Evolutionary conservation across 306 rosid genomes (phyloP).

Genomic region (Cicer chorassanicum): DNA sequence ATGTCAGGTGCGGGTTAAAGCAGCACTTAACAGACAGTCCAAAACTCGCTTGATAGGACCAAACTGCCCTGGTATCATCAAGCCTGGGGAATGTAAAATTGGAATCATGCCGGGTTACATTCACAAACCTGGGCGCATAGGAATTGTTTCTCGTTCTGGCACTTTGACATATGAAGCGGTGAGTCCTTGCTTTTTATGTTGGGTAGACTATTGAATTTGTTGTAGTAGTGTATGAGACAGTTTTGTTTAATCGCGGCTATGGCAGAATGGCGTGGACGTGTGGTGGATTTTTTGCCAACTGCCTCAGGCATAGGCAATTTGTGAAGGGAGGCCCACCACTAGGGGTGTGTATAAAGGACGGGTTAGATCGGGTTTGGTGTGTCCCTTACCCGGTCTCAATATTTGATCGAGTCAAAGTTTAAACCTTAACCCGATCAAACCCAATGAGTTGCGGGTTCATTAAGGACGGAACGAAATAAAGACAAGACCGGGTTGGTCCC

Average conservation of each 20-base stretch:
- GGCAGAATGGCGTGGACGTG: neutral
- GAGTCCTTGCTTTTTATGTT: slow-evolving; percentile 49
- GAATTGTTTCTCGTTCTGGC: slow-evolving; percentile 99
- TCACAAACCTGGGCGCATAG: slow-evolving; percentile 95
- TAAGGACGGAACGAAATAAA: no score
- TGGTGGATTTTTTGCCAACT: neutral
- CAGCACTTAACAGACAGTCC: slow-evolving; percentile 86
- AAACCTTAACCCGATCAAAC: no score
- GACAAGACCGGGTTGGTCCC: no score
- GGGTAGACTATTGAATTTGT: slow-evolving; percentile 19
- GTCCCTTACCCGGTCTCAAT: no score
- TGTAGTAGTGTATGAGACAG: slow-evolving; percentile 5
- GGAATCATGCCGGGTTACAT: slow-evolving; percentile 99
- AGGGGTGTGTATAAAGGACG: no score
- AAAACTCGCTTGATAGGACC: slow-evolving; percentile 96
- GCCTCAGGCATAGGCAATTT: neutral
- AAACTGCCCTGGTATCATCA: slow-evolving; percentile 98
- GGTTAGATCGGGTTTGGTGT: no score
- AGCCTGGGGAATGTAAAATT: slow-evolving; percentile 99
- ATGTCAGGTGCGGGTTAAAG: slow-evolving; percentile 88
- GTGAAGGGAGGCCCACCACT: neutral
- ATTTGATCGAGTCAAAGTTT: no score
- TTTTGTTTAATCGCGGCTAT: neutral
- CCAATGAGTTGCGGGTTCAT: no score
- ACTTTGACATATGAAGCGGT: slow-evolving; percentile 99